These are phyloP conservation scores for Microsporum audouinii DNA, from an alignment of 2,329 filamentous ascomycete genomes.

Conservation along the genomic window DNA sequence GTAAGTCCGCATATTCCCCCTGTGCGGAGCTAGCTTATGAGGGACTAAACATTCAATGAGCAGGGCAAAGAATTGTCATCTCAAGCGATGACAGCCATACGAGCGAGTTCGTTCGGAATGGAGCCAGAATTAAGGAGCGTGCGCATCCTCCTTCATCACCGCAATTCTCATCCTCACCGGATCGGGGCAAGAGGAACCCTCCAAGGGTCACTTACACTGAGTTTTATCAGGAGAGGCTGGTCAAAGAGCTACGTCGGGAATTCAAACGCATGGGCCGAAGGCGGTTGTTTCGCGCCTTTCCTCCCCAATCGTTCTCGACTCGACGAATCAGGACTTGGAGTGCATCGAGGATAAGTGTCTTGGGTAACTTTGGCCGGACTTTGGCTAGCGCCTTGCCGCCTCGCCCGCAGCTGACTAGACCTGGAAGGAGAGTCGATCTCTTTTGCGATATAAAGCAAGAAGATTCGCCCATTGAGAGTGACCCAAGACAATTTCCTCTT, in stretches of 20 bases:
- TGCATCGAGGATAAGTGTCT: neutral
- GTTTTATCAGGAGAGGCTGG: neutral
- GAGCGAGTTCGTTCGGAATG: neutral
- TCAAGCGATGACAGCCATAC: neutral
- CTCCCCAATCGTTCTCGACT: neutral
- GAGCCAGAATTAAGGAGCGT: neutral
- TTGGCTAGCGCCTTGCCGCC: neutral
- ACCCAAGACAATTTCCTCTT: neutral
- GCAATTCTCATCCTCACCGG: neutral
- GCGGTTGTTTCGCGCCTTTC: neutral
- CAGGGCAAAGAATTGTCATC: neutral
- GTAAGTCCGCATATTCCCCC: neutral
- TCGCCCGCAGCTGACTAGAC: constrained; percentile 9
- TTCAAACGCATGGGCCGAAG: constrained; percentile 2
- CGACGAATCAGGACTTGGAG: constrained; percentile 11
- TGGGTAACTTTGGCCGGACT: neutral
- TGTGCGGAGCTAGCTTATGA: neutral
- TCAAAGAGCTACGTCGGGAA: neutral
- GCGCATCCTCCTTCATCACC: neutral
- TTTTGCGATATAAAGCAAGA: neutral
- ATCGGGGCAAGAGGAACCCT: neutral
- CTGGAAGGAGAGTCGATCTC: constrained; percentile 2
- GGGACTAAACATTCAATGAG: neutral
- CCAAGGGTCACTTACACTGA: neutral
- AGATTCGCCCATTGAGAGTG: neutral